Evolutionary conservation across 192 early-diverging fungal genomes (phyloP).

Genomic region (Glomus cerebriforme): DNA sequence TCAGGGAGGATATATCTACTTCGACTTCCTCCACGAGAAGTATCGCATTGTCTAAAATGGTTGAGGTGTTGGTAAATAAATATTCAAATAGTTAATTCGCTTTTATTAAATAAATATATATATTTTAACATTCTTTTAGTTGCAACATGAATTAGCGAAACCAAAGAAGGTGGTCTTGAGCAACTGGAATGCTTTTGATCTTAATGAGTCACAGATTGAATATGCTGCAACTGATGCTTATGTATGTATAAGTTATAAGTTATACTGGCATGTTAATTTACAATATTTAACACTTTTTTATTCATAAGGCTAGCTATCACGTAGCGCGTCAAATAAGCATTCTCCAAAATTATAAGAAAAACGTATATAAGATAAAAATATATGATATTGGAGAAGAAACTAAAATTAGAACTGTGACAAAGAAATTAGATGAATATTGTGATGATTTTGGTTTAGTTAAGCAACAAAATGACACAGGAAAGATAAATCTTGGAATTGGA

Average conservation of each 20-base stretch:
- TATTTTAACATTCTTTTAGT: background rate
- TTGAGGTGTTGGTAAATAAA: background rate
- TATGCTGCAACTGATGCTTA: slow-evolving; percentile 10
- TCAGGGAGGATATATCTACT: background rate
- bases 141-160: background rate
- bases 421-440: background rate
- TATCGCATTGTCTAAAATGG: background rate
- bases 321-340: background rate
- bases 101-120: too few species aligned
- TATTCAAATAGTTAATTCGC: background rate
- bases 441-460: background rate
- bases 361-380: background rate
- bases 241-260: slow-evolving; percentile 5
- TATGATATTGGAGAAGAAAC: background rate
- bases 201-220: background rate
- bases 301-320: background rate
- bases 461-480: background rate
- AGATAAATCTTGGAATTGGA: background rate
- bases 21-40: background rate
- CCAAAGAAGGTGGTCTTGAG: background rate
- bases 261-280: background rate
- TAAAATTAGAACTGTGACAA: background rate
- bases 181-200: background rate
- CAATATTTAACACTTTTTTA: too few species aligned
- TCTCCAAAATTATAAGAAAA: background rate